A percentile compares a stretch with the other conserved stretches of the same genome.
phyloP scores from a whole-genome alignment of 805 yeast species.

The Ogataea degrootiae region DNA sequence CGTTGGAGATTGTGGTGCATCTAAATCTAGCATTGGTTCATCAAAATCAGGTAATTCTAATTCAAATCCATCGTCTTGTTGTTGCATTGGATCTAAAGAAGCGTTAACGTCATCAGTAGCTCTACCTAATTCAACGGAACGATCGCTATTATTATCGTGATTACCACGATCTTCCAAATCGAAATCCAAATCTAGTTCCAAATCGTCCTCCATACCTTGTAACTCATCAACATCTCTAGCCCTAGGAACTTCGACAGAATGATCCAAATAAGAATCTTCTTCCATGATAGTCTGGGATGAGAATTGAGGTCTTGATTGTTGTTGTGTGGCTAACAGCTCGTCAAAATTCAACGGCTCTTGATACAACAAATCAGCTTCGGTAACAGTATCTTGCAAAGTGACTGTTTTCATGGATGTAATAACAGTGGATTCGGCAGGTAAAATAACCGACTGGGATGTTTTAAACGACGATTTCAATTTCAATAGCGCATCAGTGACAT shows the following conservation, averaged over 20 bases:
- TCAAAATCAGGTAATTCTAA: conserved; percentile 37
- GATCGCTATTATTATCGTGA: conserved; percentile 20
- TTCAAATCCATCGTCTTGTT: conserved; percentile 38
- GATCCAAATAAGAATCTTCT: conserved; percentile 35
- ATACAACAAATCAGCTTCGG: conserved; percentile 67
- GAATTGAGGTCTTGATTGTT: conserved; percentile 3
- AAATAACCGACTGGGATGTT: conserved; percentile 44
- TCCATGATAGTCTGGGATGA: conserved; percentile 6
- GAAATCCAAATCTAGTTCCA: conserved; percentile 31
- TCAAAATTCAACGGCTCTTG: conserved; percentile 55
- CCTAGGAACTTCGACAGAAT: conserved; percentile 48
- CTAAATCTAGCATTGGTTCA: conserved; percentile 21
- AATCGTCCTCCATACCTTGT: conserved; percentile 28
- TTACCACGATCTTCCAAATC: conserved; percentile 25
- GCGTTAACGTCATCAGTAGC: conserved; percentile 26
- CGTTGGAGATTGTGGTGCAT: conserved; percentile 5
- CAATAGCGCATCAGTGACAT: conserved; percentile 70
- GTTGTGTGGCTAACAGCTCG: conserved; percentile 22
- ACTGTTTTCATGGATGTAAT: conserved; percentile 55
- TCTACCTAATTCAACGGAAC: conserved; percentile 54
- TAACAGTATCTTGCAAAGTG: conserved; percentile 70
- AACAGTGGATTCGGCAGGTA: conserved; percentile 58
- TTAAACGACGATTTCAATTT: conserved; percentile 66
- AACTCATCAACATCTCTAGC: conserved; percentile 34
- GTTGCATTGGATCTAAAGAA: conserved; percentile 17